Evolutionary conservation across 768 basidiomycete species (phyloP).

Genomic region (Lactarius pseudohatsudake): DNA sequence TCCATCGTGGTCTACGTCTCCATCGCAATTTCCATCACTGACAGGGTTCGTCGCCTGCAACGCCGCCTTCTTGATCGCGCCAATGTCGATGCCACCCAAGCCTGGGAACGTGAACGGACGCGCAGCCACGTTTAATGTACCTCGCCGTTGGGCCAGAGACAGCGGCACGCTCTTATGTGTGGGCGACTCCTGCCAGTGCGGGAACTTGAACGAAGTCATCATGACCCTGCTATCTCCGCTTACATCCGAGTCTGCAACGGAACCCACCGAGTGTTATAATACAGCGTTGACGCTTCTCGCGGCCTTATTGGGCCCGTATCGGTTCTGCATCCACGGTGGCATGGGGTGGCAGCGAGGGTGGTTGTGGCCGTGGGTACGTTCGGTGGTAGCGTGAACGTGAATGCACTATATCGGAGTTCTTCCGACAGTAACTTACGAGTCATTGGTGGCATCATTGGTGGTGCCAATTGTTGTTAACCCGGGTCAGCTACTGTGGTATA

Average conservation of each 20-base stretch:
- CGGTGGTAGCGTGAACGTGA: too few species aligned
- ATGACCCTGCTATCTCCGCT: constrained; percentile 47
- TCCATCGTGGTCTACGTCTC: constrained; percentile 32
- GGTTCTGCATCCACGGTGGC: constrained; percentile 29
- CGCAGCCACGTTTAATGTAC: constrained; percentile 44
- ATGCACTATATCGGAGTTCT: too few species aligned
- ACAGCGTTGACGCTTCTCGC: constrained; percentile 71
- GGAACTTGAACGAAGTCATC: constrained; percentile 79
- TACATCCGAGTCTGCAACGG: constrained; percentile 44
- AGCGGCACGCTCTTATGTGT: constrained; percentile 49
- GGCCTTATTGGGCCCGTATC: constrained; percentile 55
- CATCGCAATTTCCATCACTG: constrained; percentile 16
- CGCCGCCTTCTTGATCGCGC: constrained; percentile 24
- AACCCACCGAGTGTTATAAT: constrained; percentile 40
- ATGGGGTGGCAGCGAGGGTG: constrained; percentile 34
- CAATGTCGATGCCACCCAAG: constrained; percentile 42
- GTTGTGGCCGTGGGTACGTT: too few species aligned
- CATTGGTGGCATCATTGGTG: too few species aligned
- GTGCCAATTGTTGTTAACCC: too few species aligned
- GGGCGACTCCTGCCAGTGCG: constrained; percentile 49
- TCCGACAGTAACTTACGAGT: too few species aligned
- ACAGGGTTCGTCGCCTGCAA: neutral
- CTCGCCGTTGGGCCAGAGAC: constrained; percentile 33
- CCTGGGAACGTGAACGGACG: constrained; percentile 70
- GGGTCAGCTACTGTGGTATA: too few species aligned